A percentile compares a stretch with the other conserved stretches of the same genome.
These are phyloP conservation scores for Trichoderma sp. DNA, from an alignment of 2,329 filamentous ascomycete genomes.

Conservation along the genomic window DNA sequence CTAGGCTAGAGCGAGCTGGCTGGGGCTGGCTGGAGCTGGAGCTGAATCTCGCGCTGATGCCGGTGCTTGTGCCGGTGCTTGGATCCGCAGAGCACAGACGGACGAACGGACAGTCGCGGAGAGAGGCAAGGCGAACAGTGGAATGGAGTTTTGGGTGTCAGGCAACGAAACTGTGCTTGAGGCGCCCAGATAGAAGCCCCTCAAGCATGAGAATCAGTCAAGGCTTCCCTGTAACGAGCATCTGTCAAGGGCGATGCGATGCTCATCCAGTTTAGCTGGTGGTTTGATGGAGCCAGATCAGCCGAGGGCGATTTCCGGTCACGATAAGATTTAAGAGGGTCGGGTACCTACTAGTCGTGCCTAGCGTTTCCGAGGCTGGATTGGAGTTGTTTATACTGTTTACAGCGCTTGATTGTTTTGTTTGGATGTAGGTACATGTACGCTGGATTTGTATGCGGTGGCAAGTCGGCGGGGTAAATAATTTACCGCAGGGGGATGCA, in stretches of 20 bases:
- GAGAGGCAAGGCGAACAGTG: not conserved
- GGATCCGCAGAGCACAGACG: not conserved
- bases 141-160: not conserved
- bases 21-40: not conserved
- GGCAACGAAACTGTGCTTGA: not conserved
- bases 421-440: not conserved
- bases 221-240: not conserved
- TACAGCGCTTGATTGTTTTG: not conserved
- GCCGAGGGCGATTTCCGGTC: not conserved
- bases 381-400: not conserved
- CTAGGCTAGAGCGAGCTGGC: not conserved
- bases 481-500: not conserved
- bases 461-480: slow-evolving; percentile 13
- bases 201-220: not conserved
- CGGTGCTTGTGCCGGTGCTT: not conserved
- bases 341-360: not conserved
- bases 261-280: not conserved
- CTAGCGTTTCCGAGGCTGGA: not conserved
- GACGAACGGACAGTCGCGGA: not conserved
- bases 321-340: slow-evolving; percentile 1
- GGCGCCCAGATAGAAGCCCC: not conserved
- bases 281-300: not conserved
- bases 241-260: not conserved
- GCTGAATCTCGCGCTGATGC: not conserved
- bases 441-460: not conserved